Conservation (phyloP, 139 green algal species). For the Trebouxia sp. region DNA sequence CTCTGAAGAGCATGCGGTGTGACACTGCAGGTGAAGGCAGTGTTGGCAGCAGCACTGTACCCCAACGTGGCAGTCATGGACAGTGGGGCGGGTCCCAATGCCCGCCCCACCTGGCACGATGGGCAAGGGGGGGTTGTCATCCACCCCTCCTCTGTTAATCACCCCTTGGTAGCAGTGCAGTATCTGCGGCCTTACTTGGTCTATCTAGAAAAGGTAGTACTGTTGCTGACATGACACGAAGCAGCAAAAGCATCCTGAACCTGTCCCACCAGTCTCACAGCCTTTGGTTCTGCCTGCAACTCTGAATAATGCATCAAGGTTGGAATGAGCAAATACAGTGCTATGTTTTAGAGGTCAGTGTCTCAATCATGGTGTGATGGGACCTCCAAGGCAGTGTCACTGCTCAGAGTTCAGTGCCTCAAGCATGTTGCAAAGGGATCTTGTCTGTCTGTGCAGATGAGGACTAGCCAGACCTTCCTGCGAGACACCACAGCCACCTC, state of each 20-base stretch:
- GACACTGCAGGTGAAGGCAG: constrained; percentile 69
- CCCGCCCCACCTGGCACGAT: constrained; percentile 58
- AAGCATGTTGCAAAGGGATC: neutral
- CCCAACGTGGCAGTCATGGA: constrained; percentile 84
- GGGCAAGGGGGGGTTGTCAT: constrained; percentile 60
- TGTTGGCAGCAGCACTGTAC: constrained; percentile 83
- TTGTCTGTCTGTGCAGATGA: constrained; percentile 58
- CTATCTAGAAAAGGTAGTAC: constrained; percentile 82
- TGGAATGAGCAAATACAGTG: no score
- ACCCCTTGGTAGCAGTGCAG: constrained; percentile 45
- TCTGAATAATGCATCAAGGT: neutral
- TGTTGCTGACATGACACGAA: neutral
- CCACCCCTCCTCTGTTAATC: constrained; percentile 70
- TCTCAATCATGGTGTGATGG: no score
- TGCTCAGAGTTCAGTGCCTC: no score
- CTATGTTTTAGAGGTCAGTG: no score
- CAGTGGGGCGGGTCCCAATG: constrained; percentile 38
- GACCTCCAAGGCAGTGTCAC: no score
- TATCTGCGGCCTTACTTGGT: constrained; percentile 74
- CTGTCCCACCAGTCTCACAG: no score
- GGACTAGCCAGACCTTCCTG: constrained; percentile 77
- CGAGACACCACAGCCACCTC: constrained; percentile 81
- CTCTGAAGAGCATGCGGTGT: neutral
- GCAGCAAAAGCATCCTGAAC: no score
- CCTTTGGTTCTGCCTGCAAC: neutral